Conservation (phyloP, 192 early-diverging fungal species). For the Coemansia sp. region DNA sequence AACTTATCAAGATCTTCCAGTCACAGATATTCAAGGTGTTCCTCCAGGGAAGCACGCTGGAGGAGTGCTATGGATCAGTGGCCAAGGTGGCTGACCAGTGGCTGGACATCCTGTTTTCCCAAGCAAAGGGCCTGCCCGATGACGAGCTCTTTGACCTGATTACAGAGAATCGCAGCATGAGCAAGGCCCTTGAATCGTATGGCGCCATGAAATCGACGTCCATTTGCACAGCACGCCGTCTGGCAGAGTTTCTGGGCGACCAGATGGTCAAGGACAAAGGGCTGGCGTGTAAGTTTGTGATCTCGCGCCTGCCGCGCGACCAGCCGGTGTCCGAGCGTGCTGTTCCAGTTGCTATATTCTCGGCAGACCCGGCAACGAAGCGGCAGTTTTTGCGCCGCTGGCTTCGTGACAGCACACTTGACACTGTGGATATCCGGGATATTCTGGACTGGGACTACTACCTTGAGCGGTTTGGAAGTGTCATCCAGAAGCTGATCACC, state of each 20-base stretch:
- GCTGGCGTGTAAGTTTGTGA: constrained; percentile 93
- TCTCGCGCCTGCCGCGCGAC: constrained; percentile 79
- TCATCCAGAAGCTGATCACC: constrained; percentile 96
- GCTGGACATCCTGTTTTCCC: constrained; percentile 90
- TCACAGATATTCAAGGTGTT: constrained; percentile 92
- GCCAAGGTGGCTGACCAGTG: constrained; percentile 90
- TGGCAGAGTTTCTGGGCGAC: constrained; percentile 96
- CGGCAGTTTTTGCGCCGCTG: constrained; percentile 88
- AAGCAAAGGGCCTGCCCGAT: constrained; percentile 78
- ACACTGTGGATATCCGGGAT: constrained; percentile 82
- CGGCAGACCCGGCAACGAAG: constrained; percentile 71
- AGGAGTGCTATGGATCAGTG: constrained; percentile 87
- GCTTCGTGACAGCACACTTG: constrained; percentile 77
- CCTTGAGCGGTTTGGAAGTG: constrained; percentile 89
- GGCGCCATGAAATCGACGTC: constrained; percentile 91
- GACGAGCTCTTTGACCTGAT: constrained; percentile 92
- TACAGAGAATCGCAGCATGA: constrained; percentile 98
- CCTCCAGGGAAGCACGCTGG: constrained; percentile 78
- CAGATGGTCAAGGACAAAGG: constrained; percentile 98
- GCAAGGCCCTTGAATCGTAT: constrained; percentile 90
- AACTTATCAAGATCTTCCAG: constrained; percentile 98
- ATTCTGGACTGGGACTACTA: constrained; percentile 99
- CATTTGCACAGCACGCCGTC: constrained; percentile 89
- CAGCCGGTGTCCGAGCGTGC: constrained; percentile 90
- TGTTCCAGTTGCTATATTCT: constrained; percentile 93